Base-by-base conservation (phyloP, 2,329 filamentous ascomycete genomes). In the Ceratocystis harringtonii region DNA sequence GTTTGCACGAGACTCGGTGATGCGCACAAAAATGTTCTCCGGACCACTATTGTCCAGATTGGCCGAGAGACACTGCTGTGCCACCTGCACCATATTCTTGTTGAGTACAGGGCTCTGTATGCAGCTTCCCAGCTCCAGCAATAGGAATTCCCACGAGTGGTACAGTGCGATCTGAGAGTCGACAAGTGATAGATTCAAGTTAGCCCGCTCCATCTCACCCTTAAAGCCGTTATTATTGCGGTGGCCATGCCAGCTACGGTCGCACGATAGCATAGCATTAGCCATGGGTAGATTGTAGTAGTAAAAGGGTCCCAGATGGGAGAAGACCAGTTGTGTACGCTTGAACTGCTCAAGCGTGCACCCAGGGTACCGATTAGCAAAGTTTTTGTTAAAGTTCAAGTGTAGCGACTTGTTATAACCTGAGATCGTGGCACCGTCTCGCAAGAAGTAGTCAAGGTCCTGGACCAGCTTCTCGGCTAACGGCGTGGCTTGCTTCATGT, bases 391-490 rank as follows among this genome's bases (percentile, higher is more conserved):
- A 70, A 99, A 83, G 71, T 95, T 95, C 43, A 81, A 80, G 72
- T 99, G 94, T 58, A 97, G 78, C 2, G 92, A 96, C 58, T 82
- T 80, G 73, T 96, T 97, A 76, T 96, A 97, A 12, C 84, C 84
- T 19, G 86, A 83, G n/a, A 92, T 85, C 61, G 84, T 79, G 5
- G 92, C 86, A 1, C 88, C 92, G 71, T 90, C 86, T 43, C 89
- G 83, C 19, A 90, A 78, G 69, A 90, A 89, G 76, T 94, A 96
- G 64, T 86, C 82, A 6, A 99, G 77, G 69, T 91, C 86, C 32
- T 85, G 81, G 19, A 91, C 80, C 1, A 97, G 77, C 8, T 84
- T 84, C 70, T 86, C 87, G 28, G 90, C 82, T 66, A 92, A 83
- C 0, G 78, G 77, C 44, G 80, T 77, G 0, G 79, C 80, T 70